These are phyloP conservation scores for Byssoonygena ceratinophila DNA, from an alignment of 2,329 filamentous ascomycete species.

Conservation along the genomic window DNA sequence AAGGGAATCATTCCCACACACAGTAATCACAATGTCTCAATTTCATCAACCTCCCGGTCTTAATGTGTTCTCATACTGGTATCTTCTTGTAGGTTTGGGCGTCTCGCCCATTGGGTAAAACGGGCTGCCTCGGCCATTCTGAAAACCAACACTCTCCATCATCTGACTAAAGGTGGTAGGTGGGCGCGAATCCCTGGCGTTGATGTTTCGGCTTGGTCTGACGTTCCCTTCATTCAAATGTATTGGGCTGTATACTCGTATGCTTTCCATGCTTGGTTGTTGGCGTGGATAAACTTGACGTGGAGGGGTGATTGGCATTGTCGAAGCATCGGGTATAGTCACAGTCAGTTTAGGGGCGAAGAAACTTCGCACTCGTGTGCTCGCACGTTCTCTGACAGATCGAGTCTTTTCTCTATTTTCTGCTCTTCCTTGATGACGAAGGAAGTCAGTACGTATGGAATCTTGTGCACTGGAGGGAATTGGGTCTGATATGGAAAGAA, in stretches of 20 bases:
- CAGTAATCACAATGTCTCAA: neutral
- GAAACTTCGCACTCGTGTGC: constrained; percentile 30
- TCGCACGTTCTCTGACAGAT: constrained; percentile 28
- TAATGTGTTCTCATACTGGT: constrained; percentile 6
- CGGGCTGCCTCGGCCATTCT: constrained; percentile 22
- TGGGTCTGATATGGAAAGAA: constrained; percentile 34
- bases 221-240: constrained; percentile 16
- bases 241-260: constrained; percentile 38
- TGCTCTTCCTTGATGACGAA: constrained; percentile 26
- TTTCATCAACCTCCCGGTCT: constrained; percentile 2
- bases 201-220: constrained; percentile 23
- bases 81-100: constrained; percentile 4
- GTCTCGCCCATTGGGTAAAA: constrained; percentile 24
- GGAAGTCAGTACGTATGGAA: constrained; percentile 37
- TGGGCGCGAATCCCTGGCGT: constrained; percentile 22
- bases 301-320: constrained; percentile 26
- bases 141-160: constrained; percentile 31
- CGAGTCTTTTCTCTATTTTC: constrained; percentile 17
- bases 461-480: constrained; percentile 33
- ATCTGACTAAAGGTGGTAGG: constrained; percentile 32
- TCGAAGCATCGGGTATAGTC: constrained; percentile 9
- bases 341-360: constrained; percentile 23
- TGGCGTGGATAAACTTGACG: constrained; percentile 20
- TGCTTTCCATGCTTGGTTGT: constrained; percentile 36
- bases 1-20: neutral